Conservation (phyloP, 441 rosid species). For the Hypseocharis bilobata region DNA sequence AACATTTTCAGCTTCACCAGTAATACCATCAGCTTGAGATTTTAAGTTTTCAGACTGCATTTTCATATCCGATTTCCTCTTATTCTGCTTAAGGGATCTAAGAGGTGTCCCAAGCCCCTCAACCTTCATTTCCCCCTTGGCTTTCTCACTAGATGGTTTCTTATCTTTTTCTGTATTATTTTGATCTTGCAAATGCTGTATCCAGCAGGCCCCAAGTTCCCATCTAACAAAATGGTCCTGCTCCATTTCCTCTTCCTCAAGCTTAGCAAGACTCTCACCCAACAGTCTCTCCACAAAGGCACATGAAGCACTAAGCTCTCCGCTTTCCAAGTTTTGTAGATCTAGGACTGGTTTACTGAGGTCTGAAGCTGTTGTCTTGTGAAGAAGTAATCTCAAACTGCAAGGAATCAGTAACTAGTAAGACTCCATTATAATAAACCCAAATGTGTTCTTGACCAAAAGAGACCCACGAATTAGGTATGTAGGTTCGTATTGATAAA, state of each 20-base stretch:
- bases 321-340: slow-evolving; percentile 38
- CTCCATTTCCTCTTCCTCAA: slow-evolving; percentile 42
- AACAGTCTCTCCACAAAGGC: slow-evolving; percentile 50
- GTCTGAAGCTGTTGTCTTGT: slow-evolving; percentile 53
- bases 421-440: background rate
- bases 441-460: background rate
- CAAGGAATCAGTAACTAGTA: slow-evolving; percentile 23
- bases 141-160: slow-evolving; percentile 52
- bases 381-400: slow-evolving; percentile 70
- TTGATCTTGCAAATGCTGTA: slow-evolving; percentile 68
- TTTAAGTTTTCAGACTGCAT: slow-evolving; percentile 33
- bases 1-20: slow-evolving; percentile 35
- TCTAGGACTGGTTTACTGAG: slow-evolving; percentile 38
- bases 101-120: slow-evolving; percentile 98
- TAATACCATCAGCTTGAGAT: slow-evolving; percentile 32
- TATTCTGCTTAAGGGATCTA: slow-evolving; percentile 61
- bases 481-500: background rate
- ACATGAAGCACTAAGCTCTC: slow-evolving; percentile 53
- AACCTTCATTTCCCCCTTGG: slow-evolving; percentile 79
- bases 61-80: slow-evolving; percentile 43
- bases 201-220: slow-evolving; percentile 82
- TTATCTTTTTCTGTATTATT: slow-evolving; percentile 65
- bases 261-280: slow-evolving; percentile 55
- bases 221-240: slow-evolving; percentile 47
- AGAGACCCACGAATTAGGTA: background rate